A percentile compares a stretch with the other conserved stretches of the same genome.
These are phyloP conservation scores for Diutina catenulata DNA, from an alignment of 1,139 yeast species.

Conservation along the genomic window DNA sequence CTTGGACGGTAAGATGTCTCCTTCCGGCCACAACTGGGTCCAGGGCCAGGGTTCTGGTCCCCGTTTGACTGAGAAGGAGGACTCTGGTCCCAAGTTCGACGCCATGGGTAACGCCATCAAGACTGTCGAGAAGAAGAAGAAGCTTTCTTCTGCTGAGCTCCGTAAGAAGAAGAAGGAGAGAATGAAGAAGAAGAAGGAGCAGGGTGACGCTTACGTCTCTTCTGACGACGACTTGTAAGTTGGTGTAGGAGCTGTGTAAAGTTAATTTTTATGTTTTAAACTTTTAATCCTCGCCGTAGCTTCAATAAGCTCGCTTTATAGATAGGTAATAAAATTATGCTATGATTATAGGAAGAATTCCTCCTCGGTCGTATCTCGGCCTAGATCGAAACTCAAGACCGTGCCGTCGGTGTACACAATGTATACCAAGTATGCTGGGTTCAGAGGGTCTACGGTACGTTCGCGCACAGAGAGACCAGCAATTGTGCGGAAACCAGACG, in stretches of 20 bases:
- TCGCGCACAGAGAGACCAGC: slow-evolving; percentile 1
- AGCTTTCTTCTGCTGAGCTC: slow-evolving; percentile 96
- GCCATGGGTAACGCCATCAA: slow-evolving; percentile 99
- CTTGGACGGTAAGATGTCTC: slow-evolving; percentile 94
- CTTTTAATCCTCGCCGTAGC: too few species aligned
- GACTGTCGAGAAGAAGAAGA: slow-evolving; percentile 90
- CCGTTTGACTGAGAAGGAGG: slow-evolving; percentile 91
- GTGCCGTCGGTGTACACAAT: neutral
- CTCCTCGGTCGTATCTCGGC: too few species aligned
- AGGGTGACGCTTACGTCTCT: slow-evolving; percentile 98
- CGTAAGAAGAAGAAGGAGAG: slow-evolving; percentile 99
- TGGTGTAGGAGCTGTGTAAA: neutral
- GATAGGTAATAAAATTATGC: too few species aligned
- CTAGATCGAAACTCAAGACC: too few species aligned
- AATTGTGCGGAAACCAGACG: neutral
- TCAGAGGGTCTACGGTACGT: neutral
- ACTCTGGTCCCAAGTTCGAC: slow-evolving; percentile 96
- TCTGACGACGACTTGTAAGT: slow-evolving; percentile 62
- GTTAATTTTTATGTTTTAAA: too few species aligned
- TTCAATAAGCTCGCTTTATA: too few species aligned
- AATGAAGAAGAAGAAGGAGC: slow-evolving; percentile 99
- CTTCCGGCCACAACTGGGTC: slow-evolving; percentile 99
- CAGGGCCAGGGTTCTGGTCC: slow-evolving; percentile 99
- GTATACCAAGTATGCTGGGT: neutral
- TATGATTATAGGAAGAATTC: too few species aligned